phyloP scores from a whole-genome alignment of 1,284 basidiomycete species.

The Tranzscheliella williamsii region DNA sequence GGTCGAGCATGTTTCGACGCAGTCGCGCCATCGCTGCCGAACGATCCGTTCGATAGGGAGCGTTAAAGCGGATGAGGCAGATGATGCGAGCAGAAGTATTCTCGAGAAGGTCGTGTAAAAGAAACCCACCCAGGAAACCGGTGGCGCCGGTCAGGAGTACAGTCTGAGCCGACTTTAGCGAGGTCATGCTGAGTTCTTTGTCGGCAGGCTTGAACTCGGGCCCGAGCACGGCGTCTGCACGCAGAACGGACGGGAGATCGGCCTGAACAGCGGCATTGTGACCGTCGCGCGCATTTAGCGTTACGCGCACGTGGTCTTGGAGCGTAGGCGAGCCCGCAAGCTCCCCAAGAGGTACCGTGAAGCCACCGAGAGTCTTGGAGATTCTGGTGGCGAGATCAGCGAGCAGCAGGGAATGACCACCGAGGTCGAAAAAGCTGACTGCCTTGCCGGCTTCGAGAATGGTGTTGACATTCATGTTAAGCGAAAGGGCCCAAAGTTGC shows the following conservation, averaged over 20 bases:
- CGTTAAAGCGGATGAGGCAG: constrained; percentile 59
- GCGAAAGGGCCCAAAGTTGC: constrained; percentile 53
- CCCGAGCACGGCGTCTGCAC: constrained; percentile 48
- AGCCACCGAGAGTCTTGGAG: constrained; percentile 53
- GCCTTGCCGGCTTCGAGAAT: constrained; percentile 39
- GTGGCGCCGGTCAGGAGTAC: constrained; percentile 60
- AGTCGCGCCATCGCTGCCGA: constrained; percentile 58
- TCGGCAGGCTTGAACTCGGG: constrained; percentile 49
- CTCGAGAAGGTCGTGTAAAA: constrained; percentile 55
- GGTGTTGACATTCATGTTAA: constrained; percentile 45
- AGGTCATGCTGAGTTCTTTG: constrained; percentile 2
- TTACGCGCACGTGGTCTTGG: constrained; percentile 50
- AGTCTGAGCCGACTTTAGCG: constrained; percentile 43
- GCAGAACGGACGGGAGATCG: constrained; percentile 57
- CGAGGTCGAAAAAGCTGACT: constrained; percentile 58
- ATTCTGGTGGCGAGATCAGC: constrained; percentile 55
- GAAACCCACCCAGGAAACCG: constrained; percentile 59
- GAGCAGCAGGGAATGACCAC: constrained; percentile 57
- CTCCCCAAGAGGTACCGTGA: constrained; percentile 51
- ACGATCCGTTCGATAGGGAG: constrained; percentile 47
- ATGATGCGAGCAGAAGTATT: constrained; percentile 56
- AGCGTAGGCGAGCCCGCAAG: constrained; percentile 53
- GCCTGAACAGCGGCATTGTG: constrained; percentile 56
- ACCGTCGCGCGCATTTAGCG: constrained; percentile 53
- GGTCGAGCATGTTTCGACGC: constrained; percentile 58